Percentiles rank a stretch among this genome's conserved stretches.
Evolutionary conservation across 306 rosid genomes (phyloP).

Genomic region (Vigna angularis): DNA sequence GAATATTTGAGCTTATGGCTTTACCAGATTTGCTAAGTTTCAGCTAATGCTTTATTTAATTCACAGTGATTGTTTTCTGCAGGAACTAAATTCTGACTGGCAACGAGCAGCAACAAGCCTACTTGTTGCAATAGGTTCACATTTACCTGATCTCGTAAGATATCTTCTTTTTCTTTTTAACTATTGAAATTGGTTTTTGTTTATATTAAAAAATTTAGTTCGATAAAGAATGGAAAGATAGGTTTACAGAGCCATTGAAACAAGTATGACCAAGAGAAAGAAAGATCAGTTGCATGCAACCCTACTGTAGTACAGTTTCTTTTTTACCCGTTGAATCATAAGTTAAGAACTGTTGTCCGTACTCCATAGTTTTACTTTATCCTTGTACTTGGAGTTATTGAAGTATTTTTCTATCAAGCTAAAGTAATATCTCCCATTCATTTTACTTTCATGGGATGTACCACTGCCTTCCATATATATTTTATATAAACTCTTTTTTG

Average conservation of each 20-base stretch:
- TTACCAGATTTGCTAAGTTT: slow-evolving; percentile 21
- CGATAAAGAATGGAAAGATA: slow-evolving; percentile 31
- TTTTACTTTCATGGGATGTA: slow-evolving; percentile 31
- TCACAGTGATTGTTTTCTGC: slow-evolving; percentile 47
- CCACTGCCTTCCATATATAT: slow-evolving; percentile 35
- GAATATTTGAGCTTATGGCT: slow-evolving; percentile 29
- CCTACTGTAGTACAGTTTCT: not conserved
- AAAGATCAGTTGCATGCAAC: slow-evolving; percentile 17
- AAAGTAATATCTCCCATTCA: slow-evolving; percentile 8
- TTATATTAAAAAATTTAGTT: not conserved
- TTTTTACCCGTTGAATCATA: slow-evolving; percentile 31
- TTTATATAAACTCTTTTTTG: slow-evolving; percentile 3
- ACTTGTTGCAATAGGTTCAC: slow-evolving; percentile 91
- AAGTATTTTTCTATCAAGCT: slow-evolving; percentile 26
- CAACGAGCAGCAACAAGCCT: slow-evolving; percentile 90
- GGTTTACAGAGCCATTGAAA: slow-evolving; percentile 36
- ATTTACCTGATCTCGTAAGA: slow-evolving; percentile 94
- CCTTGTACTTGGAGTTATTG: slow-evolving; percentile 16
- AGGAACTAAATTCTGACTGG: slow-evolving; percentile 93
- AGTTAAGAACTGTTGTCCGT: slow-evolving; percentile 23
- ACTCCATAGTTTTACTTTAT: slow-evolving; percentile 32
- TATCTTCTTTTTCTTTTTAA: slow-evolving; percentile 20
- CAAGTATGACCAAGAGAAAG: slow-evolving; percentile 32
- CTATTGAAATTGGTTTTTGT: slow-evolving; percentile 12
- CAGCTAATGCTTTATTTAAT: slow-evolving; percentile 25